phyloP scores from a whole-genome alignment of 805 yeast species.

The Komagataella populi region DNA sequence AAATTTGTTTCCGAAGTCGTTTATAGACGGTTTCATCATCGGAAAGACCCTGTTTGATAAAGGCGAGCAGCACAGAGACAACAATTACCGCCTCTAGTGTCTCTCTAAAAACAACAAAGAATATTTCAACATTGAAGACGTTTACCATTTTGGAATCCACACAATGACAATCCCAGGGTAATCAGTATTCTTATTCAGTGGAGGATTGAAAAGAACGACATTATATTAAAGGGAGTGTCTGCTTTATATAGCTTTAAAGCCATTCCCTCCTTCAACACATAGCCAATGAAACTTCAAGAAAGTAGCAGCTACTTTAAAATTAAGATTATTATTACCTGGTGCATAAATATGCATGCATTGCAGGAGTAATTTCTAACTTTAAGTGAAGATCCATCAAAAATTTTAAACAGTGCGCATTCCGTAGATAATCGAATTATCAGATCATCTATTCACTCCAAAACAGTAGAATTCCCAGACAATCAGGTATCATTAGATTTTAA shows the following conservation, averaged over 20 bases:
- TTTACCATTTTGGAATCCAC: conserved; percentile 2
- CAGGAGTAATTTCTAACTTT: neutral
- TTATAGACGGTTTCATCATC: conserved; percentile 42
- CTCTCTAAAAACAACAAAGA: conserved; percentile 89
- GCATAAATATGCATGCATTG: neutral
- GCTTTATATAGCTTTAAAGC: neutral
- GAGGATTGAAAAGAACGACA: neutral
- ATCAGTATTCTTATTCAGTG: neutral
- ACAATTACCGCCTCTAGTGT: conserved; percentile 85
- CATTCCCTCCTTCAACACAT: neutral
- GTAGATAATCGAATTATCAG: neutral
- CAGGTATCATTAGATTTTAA: too few species aligned
- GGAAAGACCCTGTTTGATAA: conserved; percentile 64
- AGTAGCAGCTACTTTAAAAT: neutral
- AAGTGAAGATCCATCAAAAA: too few species aligned
- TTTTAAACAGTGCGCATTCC: neutral
- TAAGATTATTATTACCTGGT: neutral
- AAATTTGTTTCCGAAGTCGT: conserved; percentile 62
- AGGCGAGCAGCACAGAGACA: conserved; percentile 83
- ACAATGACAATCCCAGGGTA: neutral
- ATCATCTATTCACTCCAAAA: neutral
- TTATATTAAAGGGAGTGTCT: too few species aligned
- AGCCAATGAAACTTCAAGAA: neutral
- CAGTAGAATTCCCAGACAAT: too few species aligned
- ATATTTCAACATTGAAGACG: conserved; percentile 61